Evolutionary conservation across 352 stramenopile species (phyloP).

Genomic region (Phytophthora crassamura): DNA sequence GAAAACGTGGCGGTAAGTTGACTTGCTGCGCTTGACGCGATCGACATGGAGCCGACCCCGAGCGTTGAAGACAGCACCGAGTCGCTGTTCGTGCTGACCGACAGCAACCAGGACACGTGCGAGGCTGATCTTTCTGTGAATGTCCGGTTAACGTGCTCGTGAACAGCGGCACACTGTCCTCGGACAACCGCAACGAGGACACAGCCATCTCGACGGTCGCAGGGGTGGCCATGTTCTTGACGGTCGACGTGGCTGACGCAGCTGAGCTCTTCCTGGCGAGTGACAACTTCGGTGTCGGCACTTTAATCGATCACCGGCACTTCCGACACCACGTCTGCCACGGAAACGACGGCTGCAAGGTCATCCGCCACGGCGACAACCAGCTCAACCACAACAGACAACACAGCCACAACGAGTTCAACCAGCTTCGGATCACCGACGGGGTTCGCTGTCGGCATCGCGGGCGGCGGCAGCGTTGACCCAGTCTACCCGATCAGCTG

Average conservation of each 20-base stretch:
- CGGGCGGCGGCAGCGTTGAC: constrained; percentile 32
- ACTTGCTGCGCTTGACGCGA: too few relatives aligned
- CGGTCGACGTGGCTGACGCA: constrained; percentile 2
- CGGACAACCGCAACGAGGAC: constrained; percentile 15
- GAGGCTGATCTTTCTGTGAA: constrained; percentile 12
- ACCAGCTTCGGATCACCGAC: constrained; percentile 7
- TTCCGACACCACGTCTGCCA: too few relatives aligned
- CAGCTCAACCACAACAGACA: background rate
- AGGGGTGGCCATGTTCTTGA: background rate
- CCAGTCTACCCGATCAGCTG: constrained; percentile 44
- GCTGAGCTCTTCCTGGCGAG: background rate
- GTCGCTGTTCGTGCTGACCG: constrained; percentile 20
- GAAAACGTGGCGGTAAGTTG: too few relatives aligned
- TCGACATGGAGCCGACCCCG: constrained; percentile 10
- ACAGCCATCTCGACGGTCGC: constrained; percentile 19
- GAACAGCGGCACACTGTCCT: constrained; percentile 3
- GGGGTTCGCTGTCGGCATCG: constrained; percentile 37
- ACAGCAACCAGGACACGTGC: constrained; percentile 13
- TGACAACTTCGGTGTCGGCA: constrained; percentile 13
- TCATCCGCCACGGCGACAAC: background rate
- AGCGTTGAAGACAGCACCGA: constrained; percentile 14
- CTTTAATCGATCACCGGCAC: background rate
- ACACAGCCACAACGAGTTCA: background rate
- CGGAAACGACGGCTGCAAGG: too few relatives aligned
- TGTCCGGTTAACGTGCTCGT: constrained; percentile 24